Evolutionary conservation across 1,284 basidiomycete species (phyloP).

Genomic region (Ceratobasidium sp.): DNA sequence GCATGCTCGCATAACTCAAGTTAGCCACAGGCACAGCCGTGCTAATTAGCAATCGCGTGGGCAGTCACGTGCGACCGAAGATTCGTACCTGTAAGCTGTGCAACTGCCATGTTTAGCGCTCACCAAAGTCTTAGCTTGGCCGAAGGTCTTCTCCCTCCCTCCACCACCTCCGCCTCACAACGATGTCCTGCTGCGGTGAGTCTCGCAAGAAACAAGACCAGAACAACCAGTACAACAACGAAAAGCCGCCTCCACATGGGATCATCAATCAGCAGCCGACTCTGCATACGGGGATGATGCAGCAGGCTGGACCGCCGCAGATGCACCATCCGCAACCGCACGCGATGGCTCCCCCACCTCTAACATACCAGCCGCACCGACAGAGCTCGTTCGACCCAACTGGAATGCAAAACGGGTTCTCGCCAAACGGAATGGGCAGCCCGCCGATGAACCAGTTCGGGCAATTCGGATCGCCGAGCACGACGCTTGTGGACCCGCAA

Average conservation of each 20-base stretch:
- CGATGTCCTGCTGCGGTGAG: slow-evolving; percentile 47
- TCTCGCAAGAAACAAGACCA: slow-evolving; percentile 44
- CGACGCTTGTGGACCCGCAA: slow-evolving; percentile 18
- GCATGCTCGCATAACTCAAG: too few relatives aligned
- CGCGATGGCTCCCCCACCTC: neutral
- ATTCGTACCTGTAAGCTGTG: neutral
- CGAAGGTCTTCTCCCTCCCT: neutral
- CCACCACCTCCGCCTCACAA: neutral
- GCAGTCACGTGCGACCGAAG: neutral
- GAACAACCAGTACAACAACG: slow-evolving; percentile 15
- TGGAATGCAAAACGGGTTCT: neutral
- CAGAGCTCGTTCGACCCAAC: slow-evolving; percentile 28
- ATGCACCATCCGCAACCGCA: slow-evolving; percentile 38
- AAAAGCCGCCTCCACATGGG: slow-evolving; percentile 2
- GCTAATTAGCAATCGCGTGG: too few relatives aligned
- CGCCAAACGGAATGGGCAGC: neutral
- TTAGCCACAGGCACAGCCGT: neutral
- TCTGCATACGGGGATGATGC: slow-evolving; percentile 21
- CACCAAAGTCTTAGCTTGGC: neutral
- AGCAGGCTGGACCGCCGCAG: neutral
- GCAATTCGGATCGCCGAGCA: slow-evolving; percentile 19
- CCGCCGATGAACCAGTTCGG: slow-evolving; percentile 38
- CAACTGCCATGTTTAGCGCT: slow-evolving; percentile 29
- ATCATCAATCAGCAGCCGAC: slow-evolving; percentile 32
- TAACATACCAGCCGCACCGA: slow-evolving; percentile 23